Evolutionary conservation across 1,139 yeast genomes (phyloP).

Genomic region (Sugiyamaella sp.): DNA sequence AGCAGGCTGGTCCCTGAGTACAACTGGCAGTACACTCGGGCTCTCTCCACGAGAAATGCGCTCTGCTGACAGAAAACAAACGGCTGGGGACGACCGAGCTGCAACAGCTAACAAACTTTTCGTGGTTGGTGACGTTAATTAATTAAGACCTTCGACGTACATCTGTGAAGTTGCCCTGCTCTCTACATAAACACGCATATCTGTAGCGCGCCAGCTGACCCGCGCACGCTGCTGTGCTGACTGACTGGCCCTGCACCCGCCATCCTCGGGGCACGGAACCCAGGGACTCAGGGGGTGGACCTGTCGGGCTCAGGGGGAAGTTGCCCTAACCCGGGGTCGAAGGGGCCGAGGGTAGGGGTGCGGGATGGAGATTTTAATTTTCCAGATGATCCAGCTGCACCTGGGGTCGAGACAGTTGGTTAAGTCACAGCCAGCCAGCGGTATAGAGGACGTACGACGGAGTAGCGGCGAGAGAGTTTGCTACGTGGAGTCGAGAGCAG

Average conservation of each 20-base stretch:
- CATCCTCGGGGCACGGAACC: no score
- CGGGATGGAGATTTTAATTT: slow-evolving; percentile 1
- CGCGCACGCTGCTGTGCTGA: no score
- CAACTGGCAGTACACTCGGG: no score
- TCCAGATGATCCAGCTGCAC: slow-evolving; percentile 9
- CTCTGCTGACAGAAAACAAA: no score
- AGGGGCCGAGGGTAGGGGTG: slow-evolving; percentile 3
- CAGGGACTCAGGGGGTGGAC: background rate
- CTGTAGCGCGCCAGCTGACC: background rate
- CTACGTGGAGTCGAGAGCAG: no score
- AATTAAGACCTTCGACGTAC: background rate
- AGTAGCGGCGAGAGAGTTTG: background rate
- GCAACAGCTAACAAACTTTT: background rate
- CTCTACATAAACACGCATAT: background rate
- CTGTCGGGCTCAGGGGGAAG: background rate
- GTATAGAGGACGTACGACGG: background rate
- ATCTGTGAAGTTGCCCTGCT: background rate
- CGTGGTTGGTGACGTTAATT: slow-evolving; percentile 11
- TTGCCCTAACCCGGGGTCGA: slow-evolving; percentile 2
- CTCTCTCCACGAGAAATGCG: no score
- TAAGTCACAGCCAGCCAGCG: background rate
- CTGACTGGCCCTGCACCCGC: no score
- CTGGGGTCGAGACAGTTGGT: no score
- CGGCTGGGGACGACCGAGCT: no score
- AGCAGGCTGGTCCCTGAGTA: no score